Evolutionary conservation across 495 filamentous ascomycete genomes (phyloP), one percentile per base, ranked within the genome.

Genomic region (Trichocladium antarcticum): DNA sequence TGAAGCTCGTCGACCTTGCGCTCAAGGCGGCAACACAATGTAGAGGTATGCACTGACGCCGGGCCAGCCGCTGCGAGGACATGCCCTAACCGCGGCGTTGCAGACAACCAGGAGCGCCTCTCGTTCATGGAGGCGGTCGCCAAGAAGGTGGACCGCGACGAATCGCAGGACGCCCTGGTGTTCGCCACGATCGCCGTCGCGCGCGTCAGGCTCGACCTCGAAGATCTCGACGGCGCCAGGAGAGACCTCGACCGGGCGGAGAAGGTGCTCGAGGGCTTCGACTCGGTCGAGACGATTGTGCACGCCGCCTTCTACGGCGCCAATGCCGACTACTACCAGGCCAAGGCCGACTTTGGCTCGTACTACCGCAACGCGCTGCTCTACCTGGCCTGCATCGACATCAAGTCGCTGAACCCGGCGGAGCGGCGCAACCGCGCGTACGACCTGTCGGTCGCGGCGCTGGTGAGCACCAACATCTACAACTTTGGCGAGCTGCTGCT

Each of bases 401-500:
- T 94, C 55, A 73, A 77, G 42, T 76, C 83, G 29, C 78, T 99
- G 38, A 70, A 77, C 21, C 69, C 76, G 47, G 62, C 67, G 28
- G 92, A 97, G 64, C 83, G 84, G 52, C 78, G 78, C 60, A 74
- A 73, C 37, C 84, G 89, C 40, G 92, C 92, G 41, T 90, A 95
- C 72, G 87, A 95, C 68, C 84, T 99, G 50, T 79, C 80, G 59
- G 81, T 99, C 39, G 89, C 93, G 16, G 92, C 92, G 11, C 75
- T 99, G 9, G 83, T 95, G 29, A 95, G 88, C 42, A 87, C 89
- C 62, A 81, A 78, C 52, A 97, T 97, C 71, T 97, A 97, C 77
- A 99, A 97, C 75, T 99, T 99, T 53, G 92, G 92, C 67, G 92
- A 99, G 74, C 87, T 99, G 5, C 81, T 99, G 17, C 80, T 97